Base-by-base conservation (phyloP, 2,329 filamentous ascomycete genomes). In the Ceratocystiopsis sp. region DNA sequence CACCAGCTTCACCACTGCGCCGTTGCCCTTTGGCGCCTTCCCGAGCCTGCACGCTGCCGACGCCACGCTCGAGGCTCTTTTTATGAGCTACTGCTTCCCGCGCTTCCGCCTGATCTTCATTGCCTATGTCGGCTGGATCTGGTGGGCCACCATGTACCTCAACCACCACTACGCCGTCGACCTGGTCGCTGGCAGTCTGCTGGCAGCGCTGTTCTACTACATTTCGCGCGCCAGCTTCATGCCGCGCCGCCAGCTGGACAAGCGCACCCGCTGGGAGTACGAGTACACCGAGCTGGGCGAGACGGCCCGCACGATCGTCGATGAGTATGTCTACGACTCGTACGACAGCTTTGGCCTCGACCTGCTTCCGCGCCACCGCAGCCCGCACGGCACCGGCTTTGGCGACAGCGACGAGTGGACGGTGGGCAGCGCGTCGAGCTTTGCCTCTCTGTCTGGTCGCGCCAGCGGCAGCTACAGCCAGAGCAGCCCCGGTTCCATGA, bases 121-220 rank as follows among this genome's bases (percentile, higher is more conserved):
- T 49, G 69, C 73, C 50, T 96, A 95, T 61, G 81, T 82, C 38
- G 73, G 82, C 57, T 95, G 89, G 89, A 78, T 95, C 54, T 95
- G 86, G 84, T 96, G 89, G 86, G 83, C 87, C 13, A 96, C 89
- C 52, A 94, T 96, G 85, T 95, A 96, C 58, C 74, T 96, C 42
- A 93, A 84, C 55, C 89, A 96, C 62, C 89, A 96, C 65, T 96
- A 96, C 58, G 89, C 87, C 32, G 82, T 96, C 36, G 89, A 96
- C 59, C 69, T 96, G 41, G 84, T 95, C 21, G 84, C 65, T 34
- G 89, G 89, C 52, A 85, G 80, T 57, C 67, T 94, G 47, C 68
- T 85, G 46, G 81, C 85, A 19, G 79, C 79, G 13, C 67, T 81
- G 41, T 77, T 81, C 46, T 96, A 84, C 68, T 93, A 89, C 63